Percentiles rank a stretch among this genome's conserved stretches.
phyloP scores from a whole-genome alignment of 352 stramenopile species.

The Aphanomyces astaci region DNA sequence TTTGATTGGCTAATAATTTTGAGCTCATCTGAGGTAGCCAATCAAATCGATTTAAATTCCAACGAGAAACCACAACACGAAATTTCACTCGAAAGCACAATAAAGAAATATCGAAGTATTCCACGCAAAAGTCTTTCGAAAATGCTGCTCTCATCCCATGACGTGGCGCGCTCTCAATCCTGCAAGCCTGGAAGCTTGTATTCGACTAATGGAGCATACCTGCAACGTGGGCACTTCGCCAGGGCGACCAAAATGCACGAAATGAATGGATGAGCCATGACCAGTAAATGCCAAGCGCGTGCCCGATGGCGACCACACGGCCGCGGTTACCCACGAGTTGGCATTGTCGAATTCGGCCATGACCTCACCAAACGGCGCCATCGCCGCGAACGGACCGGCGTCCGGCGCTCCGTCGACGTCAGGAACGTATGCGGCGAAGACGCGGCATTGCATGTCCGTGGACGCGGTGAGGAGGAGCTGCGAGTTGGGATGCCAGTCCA shows the following conservation, averaged over 20 bases:
- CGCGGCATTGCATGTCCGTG: conserved; percentile 90
- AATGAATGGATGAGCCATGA: conserved; percentile 87
- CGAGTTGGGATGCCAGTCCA: conserved; percentile 91
- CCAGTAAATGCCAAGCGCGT: conserved; percentile 82
- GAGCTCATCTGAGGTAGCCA: too few relatives aligned
- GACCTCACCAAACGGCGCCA: conserved; percentile 73
- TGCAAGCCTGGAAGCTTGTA: too few relatives aligned
- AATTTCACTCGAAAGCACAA: too few relatives aligned
- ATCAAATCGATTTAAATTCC: too few relatives aligned
- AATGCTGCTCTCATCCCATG: too few relatives aligned
- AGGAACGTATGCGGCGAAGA: conserved; percentile 84
- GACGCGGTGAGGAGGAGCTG: conserved; percentile 87
- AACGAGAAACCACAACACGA: too few relatives aligned
- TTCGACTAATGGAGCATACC: too few relatives aligned
- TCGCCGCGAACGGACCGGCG: conserved; percentile 58
- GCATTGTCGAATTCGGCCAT: conserved; percentile 82
- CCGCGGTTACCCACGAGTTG: conserved; percentile 86
- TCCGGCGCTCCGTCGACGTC: conserved; percentile 72
- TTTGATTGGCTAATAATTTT: too few relatives aligned
- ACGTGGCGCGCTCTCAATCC: too few relatives aligned
- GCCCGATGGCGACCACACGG: conserved; percentile 87
- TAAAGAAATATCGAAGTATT: too few relatives aligned
- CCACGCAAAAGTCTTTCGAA: too few relatives aligned
- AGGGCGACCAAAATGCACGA: conserved; percentile 75
- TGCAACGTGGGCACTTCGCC: conserved; percentile 68